Conservation (phyloP, 2,329 filamentous ascomycete genomes). For the Colletotrichum costaricense region DNA sequence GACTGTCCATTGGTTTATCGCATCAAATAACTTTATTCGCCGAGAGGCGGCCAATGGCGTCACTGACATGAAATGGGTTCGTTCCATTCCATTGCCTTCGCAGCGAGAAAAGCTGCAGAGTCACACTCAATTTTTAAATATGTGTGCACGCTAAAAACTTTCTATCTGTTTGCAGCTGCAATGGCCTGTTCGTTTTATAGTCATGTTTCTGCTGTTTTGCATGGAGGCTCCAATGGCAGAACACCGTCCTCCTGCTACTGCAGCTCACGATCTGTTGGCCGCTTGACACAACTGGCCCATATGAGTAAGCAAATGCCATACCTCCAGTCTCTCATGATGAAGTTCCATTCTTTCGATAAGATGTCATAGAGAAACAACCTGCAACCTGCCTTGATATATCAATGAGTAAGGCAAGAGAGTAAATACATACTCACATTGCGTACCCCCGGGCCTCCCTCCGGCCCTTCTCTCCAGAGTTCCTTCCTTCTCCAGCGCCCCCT, state of each 20-base stretch:
- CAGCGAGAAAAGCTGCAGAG: slow-evolving; percentile 16
- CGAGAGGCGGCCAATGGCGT: slow-evolving; percentile 20
- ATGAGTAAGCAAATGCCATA: not conserved
- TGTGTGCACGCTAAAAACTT: not conserved
- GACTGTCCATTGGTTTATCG: slow-evolving; percentile 15
- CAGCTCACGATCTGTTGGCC: not conserved
- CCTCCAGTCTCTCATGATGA: not conserved
- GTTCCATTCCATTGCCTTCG: not conserved
- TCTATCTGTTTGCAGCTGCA: too few species aligned
- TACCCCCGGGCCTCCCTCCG: not conserved
- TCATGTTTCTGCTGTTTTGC: not conserved
- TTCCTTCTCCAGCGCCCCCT: not conserved
- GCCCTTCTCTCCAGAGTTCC: not conserved
- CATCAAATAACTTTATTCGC: slow-evolving; percentile 29
- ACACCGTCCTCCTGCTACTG: not conserved
- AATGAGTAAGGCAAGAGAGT: too few species aligned
- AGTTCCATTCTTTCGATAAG: not conserved
- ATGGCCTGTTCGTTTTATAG: not conserved
- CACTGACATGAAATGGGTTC: not conserved
- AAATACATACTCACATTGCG: too few species aligned
- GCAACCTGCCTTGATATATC: not conserved
- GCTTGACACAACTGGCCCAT: not conserved
- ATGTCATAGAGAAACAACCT: not conserved
- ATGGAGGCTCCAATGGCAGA: not conserved
- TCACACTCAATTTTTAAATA: not conserved